Percentiles rank a stretch among this genome's conserved stretches.
phyloP scores from a whole-genome alignment of 2,329 filamentous ascomycete genomes.

The Metarhizium sp. region DNA sequence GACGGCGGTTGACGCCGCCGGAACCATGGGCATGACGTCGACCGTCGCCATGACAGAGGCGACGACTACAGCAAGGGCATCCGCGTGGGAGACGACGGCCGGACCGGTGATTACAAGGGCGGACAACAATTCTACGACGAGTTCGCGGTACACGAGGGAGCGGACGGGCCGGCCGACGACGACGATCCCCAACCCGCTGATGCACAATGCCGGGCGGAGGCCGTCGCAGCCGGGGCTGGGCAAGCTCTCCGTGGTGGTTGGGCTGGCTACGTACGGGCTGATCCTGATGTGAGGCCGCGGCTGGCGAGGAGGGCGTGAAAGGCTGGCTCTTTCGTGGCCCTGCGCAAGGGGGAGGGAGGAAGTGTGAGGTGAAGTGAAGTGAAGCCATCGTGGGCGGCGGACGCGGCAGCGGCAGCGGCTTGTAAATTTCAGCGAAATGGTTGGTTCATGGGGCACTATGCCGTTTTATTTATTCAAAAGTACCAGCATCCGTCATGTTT shows the following conservation, averaged over 20 bases:
- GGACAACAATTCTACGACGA: not conserved
- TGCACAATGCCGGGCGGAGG: constrained; percentile 2
- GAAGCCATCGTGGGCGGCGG: too few species aligned
- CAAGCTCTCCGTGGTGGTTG: constrained; percentile 5
- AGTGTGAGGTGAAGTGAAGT: not conserved
- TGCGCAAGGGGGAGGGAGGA: too few species aligned
- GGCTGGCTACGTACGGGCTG: constrained; percentile 5
- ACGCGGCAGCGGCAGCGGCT: too few species aligned
- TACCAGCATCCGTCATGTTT: too few species aligned
- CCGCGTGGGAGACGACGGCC: not conserved
- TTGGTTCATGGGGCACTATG: too few species aligned
- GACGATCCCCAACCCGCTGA: not conserved
- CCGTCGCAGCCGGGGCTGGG: constrained; percentile 6
- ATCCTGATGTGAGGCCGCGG: constrained; percentile 2
- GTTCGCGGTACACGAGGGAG: not conserved
- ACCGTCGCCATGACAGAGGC: not conserved
- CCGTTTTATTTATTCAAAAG: too few species aligned
- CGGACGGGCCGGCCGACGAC: not conserved
- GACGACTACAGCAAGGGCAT: not conserved
- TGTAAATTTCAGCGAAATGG: too few species aligned
- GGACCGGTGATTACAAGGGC: not conserved
- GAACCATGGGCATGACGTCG: not conserved
- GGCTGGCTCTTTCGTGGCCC: too few species aligned
- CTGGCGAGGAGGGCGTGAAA: too few species aligned
- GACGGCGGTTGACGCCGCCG: not conserved